These are phyloP conservation scores for Cercospora beticola DNA, from an alignment of 2,329 filamentous ascomycete genomes.

Conservation along the genomic window DNA sequence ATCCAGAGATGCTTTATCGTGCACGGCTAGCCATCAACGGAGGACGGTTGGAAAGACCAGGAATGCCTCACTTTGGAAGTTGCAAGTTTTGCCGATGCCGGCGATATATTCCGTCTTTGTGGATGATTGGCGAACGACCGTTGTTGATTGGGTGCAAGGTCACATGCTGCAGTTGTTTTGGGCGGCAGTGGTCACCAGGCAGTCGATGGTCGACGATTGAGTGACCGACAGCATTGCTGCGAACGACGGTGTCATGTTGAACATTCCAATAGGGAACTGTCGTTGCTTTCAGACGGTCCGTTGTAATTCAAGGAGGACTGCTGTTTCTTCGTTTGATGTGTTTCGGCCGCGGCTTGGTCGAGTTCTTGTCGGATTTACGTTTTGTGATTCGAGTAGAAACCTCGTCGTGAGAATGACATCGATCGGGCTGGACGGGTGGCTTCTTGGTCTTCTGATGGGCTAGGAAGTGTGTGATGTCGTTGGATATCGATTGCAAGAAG, in stretches of 20 bases:
- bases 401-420: neutral
- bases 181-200: no score
- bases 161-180: neutral
- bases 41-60: neutral
- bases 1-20: neutral
- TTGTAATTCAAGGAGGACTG: slow-evolving; percentile 1
- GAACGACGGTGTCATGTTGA: no score
- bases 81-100: neutral
- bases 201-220: no score
- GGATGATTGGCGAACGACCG: neutral
- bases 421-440: neutral
- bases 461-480: slow-evolving; percentile 30
- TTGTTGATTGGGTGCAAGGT: neutral
- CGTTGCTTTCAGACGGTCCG: neutral
- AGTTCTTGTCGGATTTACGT: slow-evolving; percentile 12
- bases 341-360: slow-evolving; percentile 11
- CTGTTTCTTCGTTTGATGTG: slow-evolving; percentile 6
- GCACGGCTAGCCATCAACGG: neutral
- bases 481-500: slow-evolving; percentile 33
- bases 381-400: neutral
- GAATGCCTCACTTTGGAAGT: neutral
- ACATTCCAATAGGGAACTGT: neutral
- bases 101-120: neutral
- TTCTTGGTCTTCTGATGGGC: slow-evolving; percentile 9
- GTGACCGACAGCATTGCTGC: no score